Percentiles rank a stretch among this genome's conserved stretches.
phyloP scores from a whole-genome alignment of 176 grass and related monocot genomes.

The Triticum dicoccoides region DNA sequence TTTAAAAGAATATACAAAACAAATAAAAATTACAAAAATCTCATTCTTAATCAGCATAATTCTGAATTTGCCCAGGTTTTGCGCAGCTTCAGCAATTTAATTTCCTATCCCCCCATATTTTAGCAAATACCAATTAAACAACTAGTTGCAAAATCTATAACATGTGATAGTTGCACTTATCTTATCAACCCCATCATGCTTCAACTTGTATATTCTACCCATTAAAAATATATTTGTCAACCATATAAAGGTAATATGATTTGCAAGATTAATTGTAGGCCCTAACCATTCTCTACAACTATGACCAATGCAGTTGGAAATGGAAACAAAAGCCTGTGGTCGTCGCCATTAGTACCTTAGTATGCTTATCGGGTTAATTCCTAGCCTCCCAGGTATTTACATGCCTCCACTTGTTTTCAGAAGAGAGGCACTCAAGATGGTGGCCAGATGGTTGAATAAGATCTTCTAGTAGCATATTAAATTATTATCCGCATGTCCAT shows the following conservation, averaged over 20 bases:
- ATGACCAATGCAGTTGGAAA: not conserved
- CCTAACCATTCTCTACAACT: not conserved
- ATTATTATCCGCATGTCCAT: not conserved
- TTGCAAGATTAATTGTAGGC: not conserved
- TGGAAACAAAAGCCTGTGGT: not conserved
- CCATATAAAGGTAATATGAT: not conserved
- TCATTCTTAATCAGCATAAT: not conserved
- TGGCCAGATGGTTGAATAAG: not conserved
- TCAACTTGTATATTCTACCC: not conserved
- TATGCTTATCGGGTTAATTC: not conserved
- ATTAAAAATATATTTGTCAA: not conserved
- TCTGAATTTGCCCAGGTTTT: not conserved
- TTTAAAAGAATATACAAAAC: not conserved
- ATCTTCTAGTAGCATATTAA: not conserved
- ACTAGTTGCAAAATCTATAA: not conserved
- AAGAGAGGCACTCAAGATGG: not conserved
- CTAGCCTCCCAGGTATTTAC: not conserved
- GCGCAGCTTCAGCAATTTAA: not conserved
- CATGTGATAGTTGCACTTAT: not conserved
- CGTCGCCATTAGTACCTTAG: not conserved
- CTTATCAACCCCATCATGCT: not conserved
- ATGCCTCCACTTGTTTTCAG: not conserved
- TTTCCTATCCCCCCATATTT: not conserved
- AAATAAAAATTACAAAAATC: not conserved
- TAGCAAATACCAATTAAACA: not conserved